Evolutionary conservation across 2,329 filamentous ascomycete species (phyloP), one percentile per base, ranked within the genome.

Genomic region (Aspergillus brasiliensis): DNA sequence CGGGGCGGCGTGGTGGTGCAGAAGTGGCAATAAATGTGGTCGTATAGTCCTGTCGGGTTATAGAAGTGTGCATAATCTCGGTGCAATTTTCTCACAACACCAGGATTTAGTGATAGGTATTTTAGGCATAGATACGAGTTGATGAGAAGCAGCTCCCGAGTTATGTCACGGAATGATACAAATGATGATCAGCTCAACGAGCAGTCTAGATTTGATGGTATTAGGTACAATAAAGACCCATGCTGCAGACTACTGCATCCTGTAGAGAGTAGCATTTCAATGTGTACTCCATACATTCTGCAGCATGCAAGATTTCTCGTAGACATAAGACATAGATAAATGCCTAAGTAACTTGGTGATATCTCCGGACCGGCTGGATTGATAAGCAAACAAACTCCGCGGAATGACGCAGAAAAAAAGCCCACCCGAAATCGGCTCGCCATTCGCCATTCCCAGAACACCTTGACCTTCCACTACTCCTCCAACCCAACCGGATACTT

Each of bases 1-100:
- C 74, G 81, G 23, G 81, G 81, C 53, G 81, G 81, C 27, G 80
- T 81, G 21, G 76, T 83, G 38, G 79, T 83, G 17, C 81, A 83
- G 69, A 82, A 81, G 65, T 83, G 79, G 79, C 71, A 69, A 68
- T 76, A 64, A 34, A 5, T 34, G 31, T 5, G 59, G 49, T 19
- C 19, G 15, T 17, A 28, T 44, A 42, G 48, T 19, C 31, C 51
- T 19, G 34, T 42, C 37, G 19, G 19, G 42, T 49, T 21, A 54
- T 56, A 58, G 47, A 31, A 28, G 25, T 55, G 23, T 53, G 51
- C 38, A 44, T 44, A 40, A 19, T 25, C 34, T 25, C 34, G 34
- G 51, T 52, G 49, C 49, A 21, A 38, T 23, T 28, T 28, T 49
- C 25, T 28, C 25, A 17, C 15, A 27, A 28, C 25, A 5, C 10